Percentiles rank a stretch among this genome's conserved stretches.
These are phyloP conservation scores for Hyaloperonospora arabidopsidis DNA, from an alignment of 352 stramenopile species.

Conservation along the genomic window DNA sequence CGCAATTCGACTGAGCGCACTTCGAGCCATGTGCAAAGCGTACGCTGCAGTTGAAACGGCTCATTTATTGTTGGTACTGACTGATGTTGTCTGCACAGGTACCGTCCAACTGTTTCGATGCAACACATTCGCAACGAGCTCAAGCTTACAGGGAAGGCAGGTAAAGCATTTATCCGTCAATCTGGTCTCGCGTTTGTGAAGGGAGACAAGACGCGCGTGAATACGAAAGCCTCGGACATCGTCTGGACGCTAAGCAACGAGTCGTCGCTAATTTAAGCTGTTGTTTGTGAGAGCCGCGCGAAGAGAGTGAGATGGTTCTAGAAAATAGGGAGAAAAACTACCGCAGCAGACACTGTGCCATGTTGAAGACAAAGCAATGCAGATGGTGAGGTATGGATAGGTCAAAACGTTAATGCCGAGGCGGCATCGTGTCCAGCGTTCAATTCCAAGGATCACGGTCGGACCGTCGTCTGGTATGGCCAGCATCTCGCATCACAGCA, in stretches of 20 bases:
- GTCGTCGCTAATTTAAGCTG: slow-evolving; percentile 75
- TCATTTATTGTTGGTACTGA: slow-evolving; percentile 11
- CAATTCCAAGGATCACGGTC: too few species aligned
- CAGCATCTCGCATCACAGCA: too few species aligned
- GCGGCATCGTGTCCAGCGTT: too few species aligned
- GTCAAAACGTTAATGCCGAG: not conserved
- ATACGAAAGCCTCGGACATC: slow-evolving; percentile 79
- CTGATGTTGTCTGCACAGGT: slow-evolving; percentile 34
- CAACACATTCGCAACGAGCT: slow-evolving; percentile 69
- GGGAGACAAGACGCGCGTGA: slow-evolving; percentile 52
- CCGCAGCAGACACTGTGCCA: too few species aligned
- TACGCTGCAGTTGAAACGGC: slow-evolving; percentile 32
- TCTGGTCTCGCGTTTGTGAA: slow-evolving; percentile 62
- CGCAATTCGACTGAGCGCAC: slow-evolving; percentile 68
- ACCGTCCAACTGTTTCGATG: slow-evolving; percentile 63
- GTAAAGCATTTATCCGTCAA: slow-evolving; percentile 66
- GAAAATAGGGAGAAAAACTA: not conserved
- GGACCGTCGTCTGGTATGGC: too few species aligned
- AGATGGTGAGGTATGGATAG: slow-evolving; percentile 1
- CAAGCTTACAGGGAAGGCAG: slow-evolving; percentile 61
- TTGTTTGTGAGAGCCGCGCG: not conserved
- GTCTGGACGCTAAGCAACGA: slow-evolving; percentile 74
- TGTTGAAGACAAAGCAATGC: not conserved
- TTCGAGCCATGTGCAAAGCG: slow-evolving; percentile 85
- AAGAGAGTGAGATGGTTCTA: slow-evolving; percentile 2